Evolutionary conservation across 2,329 filamentous ascomycete genomes (phyloP), one percentile per base, ranked within the genome.

Genomic region (Cladosporium sp.): DNA sequence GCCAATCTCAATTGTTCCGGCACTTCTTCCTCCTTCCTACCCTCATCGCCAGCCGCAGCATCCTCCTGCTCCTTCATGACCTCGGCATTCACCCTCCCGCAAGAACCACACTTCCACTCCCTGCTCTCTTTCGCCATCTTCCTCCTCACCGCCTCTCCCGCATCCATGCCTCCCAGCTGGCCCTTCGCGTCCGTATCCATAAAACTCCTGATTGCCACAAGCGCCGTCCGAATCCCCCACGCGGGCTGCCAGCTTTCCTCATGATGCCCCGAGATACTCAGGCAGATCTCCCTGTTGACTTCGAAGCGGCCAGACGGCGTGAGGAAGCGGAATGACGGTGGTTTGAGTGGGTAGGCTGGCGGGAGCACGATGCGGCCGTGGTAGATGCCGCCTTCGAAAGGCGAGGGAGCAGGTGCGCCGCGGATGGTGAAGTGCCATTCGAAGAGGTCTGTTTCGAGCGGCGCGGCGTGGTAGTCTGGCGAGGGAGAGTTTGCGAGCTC

Each of bases 341-440:
- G 95, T 1, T 93, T 91, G 2, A 97, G 86, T 0, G 95, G 95
- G 78, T 99, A 99, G 1, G 90, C 88, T 0, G 93, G 86, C 1
- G 95, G 95, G 0, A 99, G 88, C 46, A 93, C 86, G 77, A 99
- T 98, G 74, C 94, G 92, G 66, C 95, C 95, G 79, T 99, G 95
- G 82, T 98, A 99, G 74, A 97, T 86, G 57, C 95, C 95, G 35
- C 84, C 82, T 53, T 88, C 87, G 80, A 93, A 97, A 44, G 89
- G 87, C 0, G 92, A 93, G 21, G 86, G 85, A 35, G 86, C 83
- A 0, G 94, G 94, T 0, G 94, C 93, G 0, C 95, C 95, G 61
- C 90, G 88, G n/a, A 99, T 84, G 0, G 95, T 99, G 80, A 98
- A 99, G 82, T 99, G 95, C 95, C 95, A 99, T 80, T 98, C 93